phyloP scores from a whole-genome alignment of 176 grass and related monocot genomes.

The Hyparrhenia diplandra region DNA sequence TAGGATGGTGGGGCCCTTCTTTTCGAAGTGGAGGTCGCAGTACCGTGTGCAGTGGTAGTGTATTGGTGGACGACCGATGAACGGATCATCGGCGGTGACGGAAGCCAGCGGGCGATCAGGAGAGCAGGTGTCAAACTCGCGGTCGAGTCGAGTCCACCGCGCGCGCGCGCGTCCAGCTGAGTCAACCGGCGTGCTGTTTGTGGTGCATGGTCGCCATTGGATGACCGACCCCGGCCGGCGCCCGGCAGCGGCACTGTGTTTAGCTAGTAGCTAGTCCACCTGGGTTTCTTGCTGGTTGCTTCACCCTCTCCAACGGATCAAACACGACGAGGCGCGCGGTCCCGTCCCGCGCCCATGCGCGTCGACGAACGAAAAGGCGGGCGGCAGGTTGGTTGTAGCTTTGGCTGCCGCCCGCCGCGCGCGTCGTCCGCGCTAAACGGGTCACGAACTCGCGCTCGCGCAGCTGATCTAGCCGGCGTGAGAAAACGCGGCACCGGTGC shows the following conservation, averaged over 20 bases:
- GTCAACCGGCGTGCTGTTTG: neutral
- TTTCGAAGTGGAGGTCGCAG: neutral
- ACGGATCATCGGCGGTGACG: neutral
- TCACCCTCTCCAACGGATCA: neutral
- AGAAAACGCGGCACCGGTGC: too few relatives aligned
- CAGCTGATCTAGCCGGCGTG: too few relatives aligned
- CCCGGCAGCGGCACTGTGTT: too few relatives aligned
- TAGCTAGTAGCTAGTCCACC: too few relatives aligned
- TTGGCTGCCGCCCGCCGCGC: neutral
- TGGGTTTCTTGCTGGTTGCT: neutral
- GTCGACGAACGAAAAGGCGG: neutral
- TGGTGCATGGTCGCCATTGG: neutral
- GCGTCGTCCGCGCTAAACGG: too few relatives aligned
- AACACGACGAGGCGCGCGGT: neutral
- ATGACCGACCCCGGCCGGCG: neutral
- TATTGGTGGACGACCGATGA: constrained; percentile 12
- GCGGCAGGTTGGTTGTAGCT: neutral
- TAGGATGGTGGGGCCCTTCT: neutral
- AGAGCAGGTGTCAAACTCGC: neutral
- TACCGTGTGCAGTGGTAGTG: constrained; percentile 26
- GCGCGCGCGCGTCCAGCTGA: neutral
- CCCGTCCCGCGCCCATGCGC: neutral
- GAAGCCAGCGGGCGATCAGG: neutral
- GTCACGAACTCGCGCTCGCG: too few relatives aligned
- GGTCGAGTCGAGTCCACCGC: too few relatives aligned